Base-by-base conservation (phyloP, 352 stramenopile genomes). In the Globisporangium nagaii region DNA sequence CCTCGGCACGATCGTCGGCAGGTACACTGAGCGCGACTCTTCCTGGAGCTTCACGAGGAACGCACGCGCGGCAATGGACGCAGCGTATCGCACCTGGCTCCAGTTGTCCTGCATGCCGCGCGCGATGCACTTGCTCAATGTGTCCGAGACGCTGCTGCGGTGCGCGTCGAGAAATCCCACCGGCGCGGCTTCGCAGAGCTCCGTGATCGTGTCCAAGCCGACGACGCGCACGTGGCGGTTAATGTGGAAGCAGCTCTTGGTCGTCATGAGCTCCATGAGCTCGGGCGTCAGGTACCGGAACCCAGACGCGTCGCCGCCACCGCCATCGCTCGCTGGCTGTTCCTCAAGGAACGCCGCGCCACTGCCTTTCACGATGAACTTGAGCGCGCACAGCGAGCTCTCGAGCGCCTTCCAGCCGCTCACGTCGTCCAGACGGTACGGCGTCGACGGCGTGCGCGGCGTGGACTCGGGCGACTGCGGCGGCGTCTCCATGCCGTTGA, bases 391-490 rank as follows among this genome's bases (percentile, higher is more conserved):
- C 3, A 96, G 59, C 7, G 77, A 96, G n/a, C 90, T 98, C 68
- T 98, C 95, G 6, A 98, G 75, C 2, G 90, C 87, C 63, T 98
- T 97, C 94, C 95, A 99, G 28, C 96, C 95, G 45, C 91, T 98
- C 4, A 97, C 98, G 62, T 99, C 95, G 60, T 99, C 95, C 47
- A 98, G 73, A 15, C 88, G 65, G 43, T 90, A 85, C 58, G 75
- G 90, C 43, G 71, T 93, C 53, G 67, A 93, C 9, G 76, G 84
- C 36, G 74, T 93, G 48, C 73, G 85, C 11, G 71, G 77, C 24
- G 80, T 92, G 15, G 66, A 57, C 30, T 81, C 75, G 15, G 75
- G 76, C 43, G 75, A 84, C 19, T 74, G 73, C 27, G 71, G 78
- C 9, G 79, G 79, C 25, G 79, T 88, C 53, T 81, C 62, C 77